Conservation (phyloP, 257 asterid genomes). For the Petrea volubilis region DNA sequence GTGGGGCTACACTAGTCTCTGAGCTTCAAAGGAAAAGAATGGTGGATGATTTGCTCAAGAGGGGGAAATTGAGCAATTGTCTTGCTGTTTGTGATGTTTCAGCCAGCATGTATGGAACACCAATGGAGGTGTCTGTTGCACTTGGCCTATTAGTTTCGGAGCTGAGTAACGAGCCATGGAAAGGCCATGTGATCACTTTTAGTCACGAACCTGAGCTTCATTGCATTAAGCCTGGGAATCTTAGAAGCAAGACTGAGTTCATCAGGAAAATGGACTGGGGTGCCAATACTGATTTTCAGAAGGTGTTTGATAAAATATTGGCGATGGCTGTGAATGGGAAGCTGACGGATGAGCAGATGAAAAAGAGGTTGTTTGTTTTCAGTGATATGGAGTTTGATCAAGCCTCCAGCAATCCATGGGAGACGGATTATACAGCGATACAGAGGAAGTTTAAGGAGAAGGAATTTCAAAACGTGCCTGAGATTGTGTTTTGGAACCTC, state of each 20-base stretch:
- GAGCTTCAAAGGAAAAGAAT: conserved; percentile 67
- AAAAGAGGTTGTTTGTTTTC: conserved; percentile 51
- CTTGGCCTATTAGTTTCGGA: conserved; percentile 56
- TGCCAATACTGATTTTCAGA: conserved; percentile 44
- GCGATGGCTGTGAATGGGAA: conserved; percentile 41
- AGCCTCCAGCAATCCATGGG: conserved; percentile 47
- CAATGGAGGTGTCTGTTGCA: conserved; percentile 59
- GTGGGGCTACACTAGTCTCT: conserved; percentile 37
- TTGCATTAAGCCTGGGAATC: conserved; percentile 32
- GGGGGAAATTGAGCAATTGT: conserved; percentile 52
- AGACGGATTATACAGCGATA: conserved; percentile 54
- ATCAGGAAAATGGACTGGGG: conserved; percentile 47
- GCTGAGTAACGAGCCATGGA: conserved; percentile 64
- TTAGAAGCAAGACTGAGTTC: conserved; percentile 36
- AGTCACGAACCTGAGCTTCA: conserved; percentile 44
- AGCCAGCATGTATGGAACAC: conserved; percentile 46
- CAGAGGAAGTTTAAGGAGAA: conserved; percentile 50
- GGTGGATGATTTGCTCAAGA: conserved; percentile 48
- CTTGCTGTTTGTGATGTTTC: conserved; percentile 62
- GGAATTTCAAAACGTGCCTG: conserved; percentile 50
- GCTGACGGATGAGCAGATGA: conserved; percentile 40
- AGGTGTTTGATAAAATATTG: conserved; percentile 46
- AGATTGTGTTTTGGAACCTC: conserved; percentile 72
- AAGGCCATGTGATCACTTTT: conserved; percentile 56
- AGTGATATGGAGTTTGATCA: conserved; percentile 63